phyloP scores from a whole-genome alignment of 2,329 filamentous ascomycete species.

The Aspergillus alliaceus region DNA sequence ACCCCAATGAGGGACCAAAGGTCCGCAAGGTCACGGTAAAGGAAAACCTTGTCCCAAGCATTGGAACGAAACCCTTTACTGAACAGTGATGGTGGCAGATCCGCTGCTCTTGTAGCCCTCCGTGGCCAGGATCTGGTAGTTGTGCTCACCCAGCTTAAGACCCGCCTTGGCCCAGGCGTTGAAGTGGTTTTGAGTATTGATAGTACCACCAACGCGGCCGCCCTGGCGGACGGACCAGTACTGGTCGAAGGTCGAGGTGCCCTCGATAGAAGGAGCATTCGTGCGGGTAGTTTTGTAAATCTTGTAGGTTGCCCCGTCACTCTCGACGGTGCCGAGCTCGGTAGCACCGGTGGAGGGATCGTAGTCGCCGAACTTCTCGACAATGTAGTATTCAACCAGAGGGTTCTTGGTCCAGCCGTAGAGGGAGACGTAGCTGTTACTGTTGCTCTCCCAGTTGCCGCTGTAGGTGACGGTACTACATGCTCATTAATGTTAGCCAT shows the following conservation, averaged over 20 bases:
- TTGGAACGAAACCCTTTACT: no score
- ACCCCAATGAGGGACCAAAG: no score
- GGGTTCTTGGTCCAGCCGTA: slow-evolving; percentile 45
- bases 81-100: slow-evolving; percentile 36
- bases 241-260: slow-evolving; percentile 44
- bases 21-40: no score
- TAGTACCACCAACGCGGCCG: slow-evolving; percentile 37
- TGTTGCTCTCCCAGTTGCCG: slow-evolving; percentile 28
- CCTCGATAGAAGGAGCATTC: slow-evolving; percentile 42
- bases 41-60: no score
- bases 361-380: slow-evolving; percentile 36
- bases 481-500: neutral
- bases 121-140: slow-evolving; percentile 44
- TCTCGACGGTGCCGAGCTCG: slow-evolving; percentile 36
- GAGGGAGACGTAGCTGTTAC: slow-evolving; percentile 35
- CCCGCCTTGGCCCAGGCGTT: slow-evolving; percentile 35
- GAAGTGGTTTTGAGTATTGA: slow-evolving; percentile 40
- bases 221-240: slow-evolving; percentile 44
- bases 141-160: slow-evolving; percentile 30
- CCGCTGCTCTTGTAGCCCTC: slow-evolving; percentile 47
- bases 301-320: slow-evolving; percentile 40
- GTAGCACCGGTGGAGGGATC: slow-evolving; percentile 31
- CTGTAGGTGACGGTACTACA: slow-evolving; percentile 27
- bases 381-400: slow-evolving; percentile 41
- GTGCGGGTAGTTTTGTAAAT: slow-evolving; percentile 38